Evolutionary conservation across 2,329 filamentous ascomycete genomes (phyloP), one percentile per base, ranked within the genome.

Genomic region (Cordyceps farinosa): DNA sequence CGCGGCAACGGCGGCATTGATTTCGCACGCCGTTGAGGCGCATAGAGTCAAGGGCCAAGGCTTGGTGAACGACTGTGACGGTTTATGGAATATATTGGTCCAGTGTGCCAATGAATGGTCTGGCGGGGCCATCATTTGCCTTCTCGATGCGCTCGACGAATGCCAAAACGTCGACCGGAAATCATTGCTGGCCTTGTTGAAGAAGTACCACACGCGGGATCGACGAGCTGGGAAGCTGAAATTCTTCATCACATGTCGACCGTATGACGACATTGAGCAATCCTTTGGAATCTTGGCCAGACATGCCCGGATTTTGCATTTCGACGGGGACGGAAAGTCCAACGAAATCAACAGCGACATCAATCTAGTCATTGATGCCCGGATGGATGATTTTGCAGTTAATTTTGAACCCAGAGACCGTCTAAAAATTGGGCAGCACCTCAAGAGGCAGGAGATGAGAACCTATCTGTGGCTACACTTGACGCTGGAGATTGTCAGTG

Each of bases 401-500:
- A 29, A 61, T 3, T 61, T 61, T n/a, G 5, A n/a, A 3, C 13
- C 57, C 34, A 8, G 44, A 67, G 58, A 72, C 1, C 55, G 65
- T 7, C 27, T 56, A 5, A 44, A 63, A 3, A 65, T 77, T 11
- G 32, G 65, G 3, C 57, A 71, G 4, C 58, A 69, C 4, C 69
- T 79, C 1, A 71, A 68, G n/a, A 3, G 55, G 17, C 68, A 71
- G 55, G 59, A 69, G 2, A 67, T 77, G 34, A 69, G 73, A 10
- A 79, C 76, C 1, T 79, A 79, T 64, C 70, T 79, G 0, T 79
- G 77, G 77, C 69, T 78, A 1, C 61, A 70, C 63, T 70, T 78
- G 0, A 74, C 67, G 0, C 66, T 79, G 2, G 65, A 72, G 10
- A 66, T 75, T 3, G 71, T 78, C 36, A 51, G 70, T 6, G 50